These are phyloP conservation scores for Kandelia obovata DNA, from an alignment of 345 rosid genomes.

Conservation along the genomic window DNA sequence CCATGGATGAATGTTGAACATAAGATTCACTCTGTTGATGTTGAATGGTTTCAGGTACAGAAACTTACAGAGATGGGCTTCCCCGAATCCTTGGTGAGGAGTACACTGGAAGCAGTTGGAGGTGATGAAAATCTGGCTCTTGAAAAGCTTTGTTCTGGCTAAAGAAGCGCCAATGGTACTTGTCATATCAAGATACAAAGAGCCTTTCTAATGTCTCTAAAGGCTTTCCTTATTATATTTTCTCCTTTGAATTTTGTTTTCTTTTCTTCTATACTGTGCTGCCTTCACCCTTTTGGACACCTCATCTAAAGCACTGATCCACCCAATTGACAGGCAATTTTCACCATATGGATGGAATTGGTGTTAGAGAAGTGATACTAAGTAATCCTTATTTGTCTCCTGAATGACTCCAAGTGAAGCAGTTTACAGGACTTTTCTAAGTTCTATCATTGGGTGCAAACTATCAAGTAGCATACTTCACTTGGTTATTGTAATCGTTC, in stretches of 20 bases:
- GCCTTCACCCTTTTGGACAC: not conserved
- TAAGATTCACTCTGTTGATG: conserved; percentile 5
- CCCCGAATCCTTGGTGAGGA: conserved; percentile 70
- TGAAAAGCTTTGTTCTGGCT: conserved; percentile 77
- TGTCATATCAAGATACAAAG: conserved; percentile 7
- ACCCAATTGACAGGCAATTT: not conserved
- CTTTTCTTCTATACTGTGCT: not conserved
- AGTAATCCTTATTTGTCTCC: not conserved
- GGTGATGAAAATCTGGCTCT: conserved; percentile 98
- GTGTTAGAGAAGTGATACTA: not conserved
- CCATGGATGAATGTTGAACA: not conserved
- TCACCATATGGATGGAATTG: not conserved
- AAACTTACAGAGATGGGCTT: conserved; percentile 97
- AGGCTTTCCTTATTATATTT: not conserved
- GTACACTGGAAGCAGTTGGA: conserved; percentile 67
- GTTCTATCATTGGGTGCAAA: too few species aligned
- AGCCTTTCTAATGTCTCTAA: conserved; percentile 1
- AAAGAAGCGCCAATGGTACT: not conserved
- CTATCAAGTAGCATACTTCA: too few species aligned
- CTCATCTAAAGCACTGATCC: not conserved
- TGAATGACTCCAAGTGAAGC: not conserved
- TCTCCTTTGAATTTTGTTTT: not conserved
- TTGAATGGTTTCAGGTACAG: conserved; percentile 52
- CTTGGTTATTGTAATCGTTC: too few species aligned
- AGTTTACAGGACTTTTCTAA: not conserved